Evolutionary conservation across 129 eudicot species (phyloP), one percentile per base, ranked within the genome.

Genomic region (Artemisia argyi): DNA sequence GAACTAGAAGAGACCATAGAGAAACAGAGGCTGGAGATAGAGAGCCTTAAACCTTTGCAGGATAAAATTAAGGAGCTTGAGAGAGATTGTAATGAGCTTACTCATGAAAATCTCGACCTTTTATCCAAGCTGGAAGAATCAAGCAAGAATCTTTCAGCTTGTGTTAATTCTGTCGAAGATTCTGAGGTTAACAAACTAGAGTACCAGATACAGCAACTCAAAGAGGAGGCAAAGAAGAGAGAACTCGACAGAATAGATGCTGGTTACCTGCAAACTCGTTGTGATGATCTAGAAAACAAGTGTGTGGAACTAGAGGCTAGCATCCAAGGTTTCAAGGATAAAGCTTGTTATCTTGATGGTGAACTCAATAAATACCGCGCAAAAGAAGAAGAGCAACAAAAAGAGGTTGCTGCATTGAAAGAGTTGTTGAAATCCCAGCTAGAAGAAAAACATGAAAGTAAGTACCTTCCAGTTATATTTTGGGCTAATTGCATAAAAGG

Each of bases 1-100:
- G 96, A 90, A 76, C 80, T 87, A 67, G 96, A 90, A 78, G 96
- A 82, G 71, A 85, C 84, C 32, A 72, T 87, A 44, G 94, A 90
- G 76, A 80, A 81, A 51, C 96, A 86, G 66, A 85, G 86, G 72
- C 42, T 53, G 60, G 96, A 89, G 68, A 84, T 89, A 42, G 83
- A 82, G 61, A 76, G 46, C 63, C 89, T 62, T 63, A 48, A 68
- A 19, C 35, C 66, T 46, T 74, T 84, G 15, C 80, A 78, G 76
- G 72, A 69, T 46, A 86, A 80, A 88, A 56, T 89, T 58, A 50
- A 60, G 72, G 96, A 86, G 66, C 89, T 82, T 30, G 91, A 81
- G 74, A 86, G 62, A 15, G 88, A 87, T 61, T 87, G 89, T 62
- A 82, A 60, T 26, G 94, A 87, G 66, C 90, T 87, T 61, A 85